phyloP scores from a whole-genome alignment of 306 rosid genomes.

The Parietaria judaica region DNA sequence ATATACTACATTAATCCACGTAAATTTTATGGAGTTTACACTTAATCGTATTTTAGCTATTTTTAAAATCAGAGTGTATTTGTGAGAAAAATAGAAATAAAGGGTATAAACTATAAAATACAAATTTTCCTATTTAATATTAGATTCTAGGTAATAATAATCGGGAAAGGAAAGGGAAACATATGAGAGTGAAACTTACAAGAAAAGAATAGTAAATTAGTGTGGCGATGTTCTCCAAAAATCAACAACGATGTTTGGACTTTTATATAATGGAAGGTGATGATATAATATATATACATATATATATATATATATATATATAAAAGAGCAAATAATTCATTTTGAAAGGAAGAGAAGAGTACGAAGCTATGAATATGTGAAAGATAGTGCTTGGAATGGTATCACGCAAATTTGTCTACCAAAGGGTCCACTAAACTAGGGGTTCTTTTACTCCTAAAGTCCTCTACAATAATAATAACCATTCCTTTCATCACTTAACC shows the following conservation, averaged over 20 bases:
- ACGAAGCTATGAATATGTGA: slow-evolving; percentile 24
- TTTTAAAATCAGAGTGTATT: too few species aligned
- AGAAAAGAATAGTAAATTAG: slow-evolving; percentile 16
- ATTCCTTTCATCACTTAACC: neutral
- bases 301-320: too few species aligned
- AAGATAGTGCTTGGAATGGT: slow-evolving; percentile 63
- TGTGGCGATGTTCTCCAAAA: slow-evolving; percentile 48
- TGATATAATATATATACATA: slow-evolving; percentile 24
- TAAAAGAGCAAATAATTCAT: slow-evolving; percentile 15
- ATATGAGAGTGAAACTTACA: neutral
- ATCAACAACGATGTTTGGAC: slow-evolving; percentile 45
- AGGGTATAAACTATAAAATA: too few species aligned
- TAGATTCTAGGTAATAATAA: neutral
- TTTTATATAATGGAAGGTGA: slow-evolving; percentile 36
- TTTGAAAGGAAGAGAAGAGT: slow-evolving; percentile 6
- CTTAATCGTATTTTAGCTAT: too few species aligned
- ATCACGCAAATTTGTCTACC: slow-evolving; percentile 52
- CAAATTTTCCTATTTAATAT: too few species aligned
- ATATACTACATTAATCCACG: too few species aligned
- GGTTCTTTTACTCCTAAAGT: slow-evolving; percentile 16
- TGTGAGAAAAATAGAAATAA: too few species aligned
- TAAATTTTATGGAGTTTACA: too few species aligned
- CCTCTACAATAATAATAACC: neutral
- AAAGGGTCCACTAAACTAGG: slow-evolving; percentile 32
- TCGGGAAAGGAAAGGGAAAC: neutral